Conservation (phyloP, 768 basidiomycete genomes). For the Mycena sanguinolenta region DNA sequence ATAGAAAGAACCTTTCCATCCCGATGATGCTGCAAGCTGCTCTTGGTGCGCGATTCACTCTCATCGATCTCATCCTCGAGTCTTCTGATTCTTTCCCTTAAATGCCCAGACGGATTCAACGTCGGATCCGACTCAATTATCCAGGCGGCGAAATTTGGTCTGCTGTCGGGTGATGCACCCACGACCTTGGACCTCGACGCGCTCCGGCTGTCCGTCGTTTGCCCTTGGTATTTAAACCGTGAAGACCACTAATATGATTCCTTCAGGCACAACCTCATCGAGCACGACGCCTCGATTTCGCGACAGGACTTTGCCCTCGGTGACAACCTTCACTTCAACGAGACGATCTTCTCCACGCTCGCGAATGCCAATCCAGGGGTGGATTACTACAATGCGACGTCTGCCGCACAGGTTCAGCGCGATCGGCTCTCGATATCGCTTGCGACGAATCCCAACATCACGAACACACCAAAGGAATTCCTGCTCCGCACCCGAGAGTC, state of each 20-base stretch:
- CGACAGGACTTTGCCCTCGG: constrained; percentile 29
- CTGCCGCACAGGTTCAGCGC: constrained; percentile 23
- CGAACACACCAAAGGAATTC: constrained; percentile 35
- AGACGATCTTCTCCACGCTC: constrained; percentile 14
- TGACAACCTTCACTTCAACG: constrained; percentile 37
- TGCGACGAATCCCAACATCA: constrained; percentile 23
- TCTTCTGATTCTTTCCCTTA: background rate
- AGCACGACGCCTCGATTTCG: constrained; percentile 32
- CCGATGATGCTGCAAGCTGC: background rate
- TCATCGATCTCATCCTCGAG: background rate
- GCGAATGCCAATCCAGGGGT: constrained; percentile 26
- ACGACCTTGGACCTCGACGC: constrained; percentile 16
- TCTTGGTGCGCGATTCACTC: background rate
- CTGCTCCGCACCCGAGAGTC: constrained; percentile 25
- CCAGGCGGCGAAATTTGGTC: constrained; percentile 8
- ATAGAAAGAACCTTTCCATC: background rate
- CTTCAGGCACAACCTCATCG: constrained; percentile 29
- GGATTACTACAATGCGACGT: constrained; percentile 28
- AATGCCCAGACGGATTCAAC: background rate
- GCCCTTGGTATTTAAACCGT: background rate
- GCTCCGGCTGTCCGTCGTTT: constrained; percentile 24
- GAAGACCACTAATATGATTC: background rate
- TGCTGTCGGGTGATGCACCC: background rate
- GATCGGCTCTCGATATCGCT: constrained; percentile 24
- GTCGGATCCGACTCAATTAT: background rate